Evolutionary conservation across 768 basidiomycete genomes (phyloP), one percentile per base, ranked within the genome.

Genomic region (Mycena alexandri): DNA sequence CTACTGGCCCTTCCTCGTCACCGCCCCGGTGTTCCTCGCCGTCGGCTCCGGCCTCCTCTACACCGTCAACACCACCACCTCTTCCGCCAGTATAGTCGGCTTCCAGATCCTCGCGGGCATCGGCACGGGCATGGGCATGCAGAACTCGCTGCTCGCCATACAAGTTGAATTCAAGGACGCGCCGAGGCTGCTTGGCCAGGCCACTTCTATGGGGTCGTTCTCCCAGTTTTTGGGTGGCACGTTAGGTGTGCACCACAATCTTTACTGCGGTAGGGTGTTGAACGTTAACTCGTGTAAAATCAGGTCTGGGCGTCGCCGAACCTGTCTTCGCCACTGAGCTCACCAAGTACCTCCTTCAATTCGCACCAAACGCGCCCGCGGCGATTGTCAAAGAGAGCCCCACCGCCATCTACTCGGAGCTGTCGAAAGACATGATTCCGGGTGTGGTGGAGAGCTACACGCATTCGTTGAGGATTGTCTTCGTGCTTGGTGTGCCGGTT

Each of bases 191-290:
- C 54, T 72, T 9, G 52, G 46, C 8, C 69, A 68, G 59, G 69
- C 69, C n/a, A 68, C 72, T 0, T 57, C 62, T 24, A 70, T 70
- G 66, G 67, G 61, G n/a, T 46, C 43, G 25, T 67, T 72, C 22
- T 52, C 25, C 14, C 69, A 70, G 64, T 65, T 66, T 53, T 55
- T 73, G 33, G 70, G 70, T 25, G 72, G 69, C 6, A 69, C 67
- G n/a, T 21, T 52, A 7, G 38, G 38, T 38, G 14, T 9, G 38
- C 9, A 14, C n/a, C 38, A 29, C 29, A n/a, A 29, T 29, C 29
- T 6, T 29, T 6, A 29, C 29, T 29, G 3, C n/a, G n/a, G n/a
- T 29, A 3, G 29, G 29, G 29, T 29, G 29, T 29, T 29, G 29
- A 29, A 29, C 29, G n/a, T n/a, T n/a, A 29, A 29, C 29, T 29